These are phyloP conservation scores for Fagopyrum esculentum DNA, from an alignment of 148 eudicot species.

Conservation along the genomic window DNA sequence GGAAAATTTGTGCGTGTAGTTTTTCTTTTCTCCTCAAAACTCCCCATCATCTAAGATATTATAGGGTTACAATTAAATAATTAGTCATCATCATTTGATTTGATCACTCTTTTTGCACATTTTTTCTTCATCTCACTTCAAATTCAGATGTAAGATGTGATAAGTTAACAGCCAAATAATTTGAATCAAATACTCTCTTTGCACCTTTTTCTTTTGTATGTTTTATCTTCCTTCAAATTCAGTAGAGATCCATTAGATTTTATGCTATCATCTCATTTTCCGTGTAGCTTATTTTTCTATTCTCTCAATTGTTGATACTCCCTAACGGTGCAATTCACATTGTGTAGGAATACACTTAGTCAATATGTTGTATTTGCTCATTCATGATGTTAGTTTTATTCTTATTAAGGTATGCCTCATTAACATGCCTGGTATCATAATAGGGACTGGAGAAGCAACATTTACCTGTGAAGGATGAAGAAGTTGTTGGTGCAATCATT, in stretches of 20 bases:
- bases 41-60: not conserved
- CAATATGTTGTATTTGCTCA: not conserved
- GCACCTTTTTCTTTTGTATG: too few species aligned
- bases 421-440: conserved; percentile 13
- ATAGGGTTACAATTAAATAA: not conserved
- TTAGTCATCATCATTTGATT: not conserved
- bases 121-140: conserved; percentile 3
- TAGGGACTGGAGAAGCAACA: conserved; percentile 68
- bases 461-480: conserved; percentile 74
- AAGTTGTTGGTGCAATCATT: conserved; percentile 72
- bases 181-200: too few species aligned
- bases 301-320: not conserved
- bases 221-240: too few species aligned
- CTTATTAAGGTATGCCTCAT: not conserved
- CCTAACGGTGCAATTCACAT: not conserved
- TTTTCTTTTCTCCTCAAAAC: not conserved
- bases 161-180: too few species aligned
- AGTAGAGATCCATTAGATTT: too few species aligned
- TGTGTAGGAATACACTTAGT: not conserved
- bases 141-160: not conserved
- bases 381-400: not conserved
- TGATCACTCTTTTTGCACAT: not conserved
- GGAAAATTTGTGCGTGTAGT: not conserved
- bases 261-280: too few species aligned
- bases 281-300: not conserved